A percentile compares a stretch with the other conserved stretches of the same genome.
phyloP scores from a whole-genome alignment of 345 rosid genomes.

The Citropsis articulata region DNA sequence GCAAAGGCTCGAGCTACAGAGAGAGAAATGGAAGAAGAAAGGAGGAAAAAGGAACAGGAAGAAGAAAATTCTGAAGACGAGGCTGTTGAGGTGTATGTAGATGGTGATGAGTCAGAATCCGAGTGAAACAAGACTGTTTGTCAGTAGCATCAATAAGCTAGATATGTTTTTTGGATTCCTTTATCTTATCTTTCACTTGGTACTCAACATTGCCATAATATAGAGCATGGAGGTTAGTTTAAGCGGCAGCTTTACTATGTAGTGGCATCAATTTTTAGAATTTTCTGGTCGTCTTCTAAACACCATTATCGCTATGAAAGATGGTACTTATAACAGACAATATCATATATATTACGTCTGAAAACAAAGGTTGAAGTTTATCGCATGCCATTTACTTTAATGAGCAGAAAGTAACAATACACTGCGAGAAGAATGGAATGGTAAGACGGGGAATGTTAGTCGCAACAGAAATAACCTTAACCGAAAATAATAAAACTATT shows the following conservation, averaged over 20 bases:
- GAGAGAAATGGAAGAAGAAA: conserved; percentile 63
- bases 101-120: conserved; percentile 47
- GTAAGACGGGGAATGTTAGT: too few species aligned
- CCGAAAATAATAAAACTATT: too few species aligned
- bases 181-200: background rate
- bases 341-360: too few species aligned
- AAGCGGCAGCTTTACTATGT: background rate
- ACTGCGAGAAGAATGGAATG: too few species aligned
- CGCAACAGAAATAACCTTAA: too few species aligned
- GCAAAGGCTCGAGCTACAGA: conserved; percentile 59
- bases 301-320: background rate
- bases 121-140: conserved; percentile 30
- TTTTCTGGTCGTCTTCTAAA: background rate
- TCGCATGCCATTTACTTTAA: too few species aligned
- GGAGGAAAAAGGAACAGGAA: conserved; percentile 36
- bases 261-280: background rate
- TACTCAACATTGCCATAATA: background rate
- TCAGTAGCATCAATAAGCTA: background rate
- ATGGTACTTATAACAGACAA: background rate
- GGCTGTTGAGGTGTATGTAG: conserved; percentile 26
- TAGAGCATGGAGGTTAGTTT: background rate
- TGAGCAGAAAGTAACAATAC: too few species aligned
- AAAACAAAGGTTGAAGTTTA: too few species aligned
- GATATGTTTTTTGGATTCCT: background rate
- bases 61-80: conserved; percentile 25